Evolutionary conservation across 2,329 filamentous ascomycete species (phyloP).

Genomic region (Diaporthe vexans): DNA sequence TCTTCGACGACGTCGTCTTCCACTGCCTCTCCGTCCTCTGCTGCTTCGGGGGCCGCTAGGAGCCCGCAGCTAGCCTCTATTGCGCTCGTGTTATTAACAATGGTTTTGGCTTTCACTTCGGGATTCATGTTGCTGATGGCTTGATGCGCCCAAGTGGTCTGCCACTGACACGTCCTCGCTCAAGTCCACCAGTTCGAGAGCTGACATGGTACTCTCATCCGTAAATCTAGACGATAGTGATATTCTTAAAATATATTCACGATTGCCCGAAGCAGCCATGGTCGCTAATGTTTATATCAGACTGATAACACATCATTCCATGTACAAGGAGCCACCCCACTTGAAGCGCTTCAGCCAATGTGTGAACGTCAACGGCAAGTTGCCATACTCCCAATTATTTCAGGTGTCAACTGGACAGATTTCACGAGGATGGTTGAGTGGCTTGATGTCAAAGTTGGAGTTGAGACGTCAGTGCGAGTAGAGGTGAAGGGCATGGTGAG

Average conservation of each 20-base stretch:
- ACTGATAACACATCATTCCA: neutral
- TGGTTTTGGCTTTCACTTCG: constrained; percentile 19
- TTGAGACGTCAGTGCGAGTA: constrained; percentile 53
- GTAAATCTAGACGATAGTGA: neutral
- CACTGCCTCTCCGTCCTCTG: neutral
- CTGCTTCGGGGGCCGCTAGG: neutral
- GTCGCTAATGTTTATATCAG: neutral
- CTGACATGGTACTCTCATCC: neutral
- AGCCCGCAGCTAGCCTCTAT: neutral
- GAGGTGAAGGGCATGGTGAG: constrained; percentile 45
- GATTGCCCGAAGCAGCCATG: too few species aligned
- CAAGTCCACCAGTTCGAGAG: neutral
- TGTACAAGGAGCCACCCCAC: neutral
- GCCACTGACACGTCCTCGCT: neutral
- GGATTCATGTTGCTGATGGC: constrained; percentile 26
- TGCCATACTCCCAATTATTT: neutral
- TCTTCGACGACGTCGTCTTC: constrained; percentile 2
- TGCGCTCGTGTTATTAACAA: constrained; percentile 4
- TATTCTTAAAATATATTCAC: neutral
- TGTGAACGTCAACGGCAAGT: neutral
- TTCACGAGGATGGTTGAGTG: constrained; percentile 56
- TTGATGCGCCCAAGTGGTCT: neutral
- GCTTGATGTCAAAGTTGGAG: constrained; percentile 51
- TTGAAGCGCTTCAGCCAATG: neutral
- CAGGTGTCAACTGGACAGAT: constrained; percentile 37